Evolutionary conservation across 2,329 filamentous ascomycete species (phyloP).

Genomic region (Fusarium begoniae): DNA sequence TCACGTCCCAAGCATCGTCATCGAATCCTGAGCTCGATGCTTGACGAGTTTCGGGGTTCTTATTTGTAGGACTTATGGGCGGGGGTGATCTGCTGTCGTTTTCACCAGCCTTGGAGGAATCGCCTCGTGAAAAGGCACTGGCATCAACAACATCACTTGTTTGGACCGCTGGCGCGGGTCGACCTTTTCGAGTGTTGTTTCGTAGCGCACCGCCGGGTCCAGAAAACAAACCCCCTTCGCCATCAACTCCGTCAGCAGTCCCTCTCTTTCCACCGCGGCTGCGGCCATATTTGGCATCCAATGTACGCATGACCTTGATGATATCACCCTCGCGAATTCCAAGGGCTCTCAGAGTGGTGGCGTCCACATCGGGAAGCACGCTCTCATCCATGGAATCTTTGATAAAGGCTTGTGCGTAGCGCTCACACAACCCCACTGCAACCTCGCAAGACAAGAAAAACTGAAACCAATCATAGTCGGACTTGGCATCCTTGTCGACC

Average conservation of each 20-base stretch:
- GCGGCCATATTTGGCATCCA: conserved; percentile 83
- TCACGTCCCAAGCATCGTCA: conserved; percentile 97
- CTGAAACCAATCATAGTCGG: conserved; percentile 98
- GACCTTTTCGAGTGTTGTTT: conserved; percentile 94
- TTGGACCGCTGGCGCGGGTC: conserved; percentile 86
- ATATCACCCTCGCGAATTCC: conserved; percentile 98
- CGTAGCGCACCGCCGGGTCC: conserved; percentile 89
- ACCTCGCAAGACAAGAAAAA: conserved; percentile 96
- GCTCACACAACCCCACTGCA: conserved; percentile 89
- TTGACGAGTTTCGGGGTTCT: conserved; percentile 42
- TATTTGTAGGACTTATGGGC: conserved; percentile 41
- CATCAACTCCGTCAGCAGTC: conserved; percentile 59
- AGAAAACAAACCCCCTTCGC: conserved; percentile 84
- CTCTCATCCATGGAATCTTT: conserved; percentile 97
- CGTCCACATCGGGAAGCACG: conserved; percentile 87
- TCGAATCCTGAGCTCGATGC: conserved; percentile 74
- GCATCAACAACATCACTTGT: conserved; percentile 87
- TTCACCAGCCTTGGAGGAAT: conserved; percentile 40
- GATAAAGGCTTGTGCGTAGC: conserved; percentile 88
- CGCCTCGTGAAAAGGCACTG: conserved; percentile 79
- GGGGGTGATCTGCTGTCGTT: conserved; percentile 37
- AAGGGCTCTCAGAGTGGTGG: conserved; percentile 82
- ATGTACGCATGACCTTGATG: conserved; percentile 88
- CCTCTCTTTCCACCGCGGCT: conserved; percentile 53
- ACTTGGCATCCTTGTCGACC: conserved; percentile 67